A percentile compares a stretch with the other conserved stretches of the same genome.
These are phyloP conservation scores for Diaporthe vaccinii DNA, from an alignment of 2,329 filamentous ascomycete genomes.

Conservation along the genomic window DNA sequence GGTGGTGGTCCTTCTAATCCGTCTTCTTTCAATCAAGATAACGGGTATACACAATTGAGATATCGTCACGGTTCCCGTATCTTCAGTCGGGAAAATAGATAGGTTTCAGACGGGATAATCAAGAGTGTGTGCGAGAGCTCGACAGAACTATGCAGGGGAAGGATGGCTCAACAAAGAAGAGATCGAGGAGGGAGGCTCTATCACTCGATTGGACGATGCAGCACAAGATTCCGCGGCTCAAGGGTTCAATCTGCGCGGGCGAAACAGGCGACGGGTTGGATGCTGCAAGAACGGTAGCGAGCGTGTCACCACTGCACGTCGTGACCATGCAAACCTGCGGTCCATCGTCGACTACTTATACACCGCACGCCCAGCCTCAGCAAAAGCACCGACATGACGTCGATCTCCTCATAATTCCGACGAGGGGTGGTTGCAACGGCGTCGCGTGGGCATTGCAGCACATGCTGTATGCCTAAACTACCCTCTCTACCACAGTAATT, in stretches of 20 bases:
- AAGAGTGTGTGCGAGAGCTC: not conserved
- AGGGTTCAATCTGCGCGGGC: conserved; percentile 5
- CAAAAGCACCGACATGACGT: conserved; percentile 1
- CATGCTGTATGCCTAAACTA: not conserved
- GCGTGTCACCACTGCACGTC: conserved; percentile 4
- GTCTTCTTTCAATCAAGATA: not conserved
- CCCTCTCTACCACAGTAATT: not conserved
- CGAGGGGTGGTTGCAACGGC: not conserved
- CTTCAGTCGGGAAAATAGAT: not conserved
- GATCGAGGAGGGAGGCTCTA: not conserved
- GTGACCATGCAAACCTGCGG: not conserved
- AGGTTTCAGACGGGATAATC: not conserved
- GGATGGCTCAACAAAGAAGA: not conserved
- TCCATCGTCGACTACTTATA: not conserved
- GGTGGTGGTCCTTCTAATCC: not conserved
- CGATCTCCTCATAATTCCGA: not conserved
- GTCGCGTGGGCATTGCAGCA: not conserved
- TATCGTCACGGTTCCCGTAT: not conserved
- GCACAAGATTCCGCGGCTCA: conserved; percentile 19
- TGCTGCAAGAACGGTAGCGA: conserved; percentile 14
- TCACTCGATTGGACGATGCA: conserved; percentile 11
- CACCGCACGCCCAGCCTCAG: not conserved
- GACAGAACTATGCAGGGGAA: not conserved
- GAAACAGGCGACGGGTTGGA: not conserved
- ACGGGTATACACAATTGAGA: not conserved